Evolutionary conservation across 2,329 filamentous ascomycete genomes (phyloP).

Genomic region (Onygenales sp.): DNA sequence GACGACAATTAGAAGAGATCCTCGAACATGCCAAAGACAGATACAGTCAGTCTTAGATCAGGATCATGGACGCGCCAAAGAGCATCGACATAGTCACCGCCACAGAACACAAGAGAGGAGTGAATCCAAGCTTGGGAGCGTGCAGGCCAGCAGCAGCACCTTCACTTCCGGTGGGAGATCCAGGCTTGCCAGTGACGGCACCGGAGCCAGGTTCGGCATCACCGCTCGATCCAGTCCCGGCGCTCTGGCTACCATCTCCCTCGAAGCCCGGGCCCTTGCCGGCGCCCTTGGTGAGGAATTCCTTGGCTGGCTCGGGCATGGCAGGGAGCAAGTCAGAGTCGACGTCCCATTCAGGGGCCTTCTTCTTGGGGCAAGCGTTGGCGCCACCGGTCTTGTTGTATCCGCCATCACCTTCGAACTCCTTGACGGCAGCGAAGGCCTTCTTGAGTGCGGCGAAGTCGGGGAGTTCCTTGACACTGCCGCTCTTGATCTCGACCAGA

Average conservation of each 20-base stretch:
- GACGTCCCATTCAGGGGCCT: slow-evolving; percentile 48
- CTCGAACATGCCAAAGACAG: no score
- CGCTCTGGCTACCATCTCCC: slow-evolving; percentile 47
- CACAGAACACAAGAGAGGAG: slow-evolving; percentile 42
- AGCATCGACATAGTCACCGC: slow-evolving; percentile 45
- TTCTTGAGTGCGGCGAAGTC: slow-evolving; percentile 55
- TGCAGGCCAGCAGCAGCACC: slow-evolving; percentile 37
- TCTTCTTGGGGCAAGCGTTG: slow-evolving; percentile 45
- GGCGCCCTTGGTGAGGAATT: slow-evolving; percentile 50
- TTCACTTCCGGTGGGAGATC: slow-evolving; percentile 18
- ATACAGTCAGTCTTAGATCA: slow-evolving; percentile 16
- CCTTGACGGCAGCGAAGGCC: slow-evolving; percentile 40
- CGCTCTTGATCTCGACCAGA: slow-evolving; percentile 57
- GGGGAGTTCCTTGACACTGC: slow-evolving; percentile 39
- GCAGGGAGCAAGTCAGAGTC: slow-evolving; percentile 39
- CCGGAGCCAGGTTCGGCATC: slow-evolving; percentile 36
- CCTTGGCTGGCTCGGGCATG: slow-evolving; percentile 45
- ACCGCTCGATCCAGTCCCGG: slow-evolving; percentile 40
- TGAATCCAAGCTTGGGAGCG: slow-evolving; percentile 37
- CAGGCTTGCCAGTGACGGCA: slow-evolving; percentile 12
- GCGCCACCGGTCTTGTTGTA: slow-evolving; percentile 47
- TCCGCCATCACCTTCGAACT: slow-evolving; percentile 48
- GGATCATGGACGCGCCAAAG: slow-evolving; percentile 39
- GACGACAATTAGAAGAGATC: no score
- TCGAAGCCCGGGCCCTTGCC: slow-evolving; percentile 47